Evolutionary conservation across 2,329 filamentous ascomycete species (phyloP), one percentile per base, ranked within the genome.

Genomic region (Daldinia eschscholtzii): DNA sequence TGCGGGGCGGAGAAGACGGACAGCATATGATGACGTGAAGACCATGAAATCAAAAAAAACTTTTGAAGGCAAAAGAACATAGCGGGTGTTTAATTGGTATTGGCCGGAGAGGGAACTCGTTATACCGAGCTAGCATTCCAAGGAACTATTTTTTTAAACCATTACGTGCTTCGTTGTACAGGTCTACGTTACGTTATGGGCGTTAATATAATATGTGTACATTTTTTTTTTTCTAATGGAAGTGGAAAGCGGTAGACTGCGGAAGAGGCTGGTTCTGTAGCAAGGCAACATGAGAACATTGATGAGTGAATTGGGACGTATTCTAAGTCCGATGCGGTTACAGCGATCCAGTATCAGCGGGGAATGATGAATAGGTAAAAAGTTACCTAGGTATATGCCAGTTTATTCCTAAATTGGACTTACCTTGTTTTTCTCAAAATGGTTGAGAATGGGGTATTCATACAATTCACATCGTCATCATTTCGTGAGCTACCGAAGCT

Each of bases 1-100:
- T 99, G 74, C 89, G 95, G 76, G 92, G 94, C 74, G 96, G 96
- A 30, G 94, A 98, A 79, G 88, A 91, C 74, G 89, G 89, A 68
- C 88, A 89, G 78, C 86, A 78, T 62, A 73, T 74, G 74, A 72
- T 58, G 67, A 70, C 67, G 67, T 72, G 64, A 72, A 72, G 58
- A 68, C 64, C 30, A 60, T 53, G 57, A 65, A 44, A 67, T 23
- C 26, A 33, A 57, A 53, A 33, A 56, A 53, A 41, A 30, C 69
- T 41, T 60, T 65, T 50, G 46, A 46, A 64, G 63, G 57, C 56
- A 23, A 61, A 57, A 64, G 48, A 57, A 61, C 68, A 69, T 69
- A 69, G 69, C 69, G 61, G 63, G 61, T 69, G 63, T 69, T 46
- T 72, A 66, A 72, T 70, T 61, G 64, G 64, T 63, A 65, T 52